Evolutionary conservation across 768 basidiomycete species (phyloP), one percentile per base, ranked within the genome.

Genomic region (Lentinula guzmanii): DNA sequence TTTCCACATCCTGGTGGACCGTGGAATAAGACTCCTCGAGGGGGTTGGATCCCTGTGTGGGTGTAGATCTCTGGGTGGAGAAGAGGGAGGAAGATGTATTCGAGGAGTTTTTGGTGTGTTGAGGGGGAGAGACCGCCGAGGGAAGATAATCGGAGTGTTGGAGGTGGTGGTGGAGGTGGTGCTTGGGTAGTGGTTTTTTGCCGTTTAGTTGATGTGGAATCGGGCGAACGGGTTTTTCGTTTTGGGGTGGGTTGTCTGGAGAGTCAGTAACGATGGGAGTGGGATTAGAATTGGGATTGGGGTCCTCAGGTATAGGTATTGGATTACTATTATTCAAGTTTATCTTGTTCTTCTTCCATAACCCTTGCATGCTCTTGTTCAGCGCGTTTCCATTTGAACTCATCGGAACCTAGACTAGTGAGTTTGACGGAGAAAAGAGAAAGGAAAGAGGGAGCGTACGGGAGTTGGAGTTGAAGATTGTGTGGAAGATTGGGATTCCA

Each of bases 1-100:
- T 99, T 99, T 4, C 97, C 97, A 68, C 95, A 98, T 13, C 96
- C 97, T 0, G 96, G 95, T 5, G 97, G 96, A 1, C 97, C 97
- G 72, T 98, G 91, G 8, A 99, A 73, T 21, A 99, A 73, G 0
- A 99, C 93, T 10, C 97, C 97, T 52, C 95, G 77, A 1, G 96
- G 95, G 4, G 95, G 89, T 64, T 91, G 89, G 2, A 97, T 90
- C 1, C 97, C 96, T 0, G 94, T 95, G 65, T 95, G 90, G 4
- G 92, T 74, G 75, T 98, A 98, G 6, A 99, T 86, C 71, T 99
- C 97, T 0, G 97, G 97, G 74, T 98, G 95, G 57, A 87, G 86
- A 1, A 99, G 75, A 0, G 97, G 97, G 85, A 98, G 89, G 1
- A 92, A 94, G 13, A 98, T 94, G n/a, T 96, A 86, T 68, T 98